These are phyloP conservation scores for Phytophthora pini DNA, from an alignment of 352 stramenopile genomes.

Conservation along the genomic window DNA sequence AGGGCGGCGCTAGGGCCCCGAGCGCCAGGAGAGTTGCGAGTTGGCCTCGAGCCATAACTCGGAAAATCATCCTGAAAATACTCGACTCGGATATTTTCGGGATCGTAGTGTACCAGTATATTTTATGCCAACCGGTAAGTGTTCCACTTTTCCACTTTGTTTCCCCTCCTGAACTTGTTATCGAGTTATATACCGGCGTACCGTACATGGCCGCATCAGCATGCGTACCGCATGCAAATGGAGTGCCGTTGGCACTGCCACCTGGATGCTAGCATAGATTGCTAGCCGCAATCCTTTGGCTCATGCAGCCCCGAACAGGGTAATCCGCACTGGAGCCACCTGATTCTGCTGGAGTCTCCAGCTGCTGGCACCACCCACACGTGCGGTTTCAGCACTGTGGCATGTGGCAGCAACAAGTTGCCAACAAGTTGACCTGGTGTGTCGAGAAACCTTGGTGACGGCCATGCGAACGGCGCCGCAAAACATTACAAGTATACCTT, in stretches of 20 bases:
- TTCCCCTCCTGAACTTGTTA: conserved; percentile 17
- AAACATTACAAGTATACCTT: conserved; percentile 2
- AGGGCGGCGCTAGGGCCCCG: background rate
- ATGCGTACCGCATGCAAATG: no score
- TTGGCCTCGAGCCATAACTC: background rate
- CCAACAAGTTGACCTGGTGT: conserved; percentile 24
- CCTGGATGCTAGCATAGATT: conserved; percentile 12
- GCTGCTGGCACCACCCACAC: conserved; percentile 29
- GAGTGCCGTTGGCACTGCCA: background rate
- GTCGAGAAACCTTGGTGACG: conserved; percentile 12
- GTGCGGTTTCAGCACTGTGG: conserved; percentile 25
- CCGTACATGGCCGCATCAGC: no score
- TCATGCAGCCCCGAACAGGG: conserved; percentile 1
- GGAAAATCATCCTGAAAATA: no score
- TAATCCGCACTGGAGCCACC: conserved; percentile 8
- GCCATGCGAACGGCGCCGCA: background rate
- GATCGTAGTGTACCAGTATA: no score
- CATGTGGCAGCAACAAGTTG: conserved; percentile 4
- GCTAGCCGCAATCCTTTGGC: conserved; percentile 10
- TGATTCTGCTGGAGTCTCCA: conserved; percentile 24
- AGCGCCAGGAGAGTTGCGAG: conserved; percentile 15
- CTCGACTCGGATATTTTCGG: no score
- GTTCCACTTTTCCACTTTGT: background rate
- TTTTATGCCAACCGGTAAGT: no score
- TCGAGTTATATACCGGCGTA: background rate